Conservation (phyloP, 768 basidiomycete genomes). For the Rhodotorula babjevae region DNA sequence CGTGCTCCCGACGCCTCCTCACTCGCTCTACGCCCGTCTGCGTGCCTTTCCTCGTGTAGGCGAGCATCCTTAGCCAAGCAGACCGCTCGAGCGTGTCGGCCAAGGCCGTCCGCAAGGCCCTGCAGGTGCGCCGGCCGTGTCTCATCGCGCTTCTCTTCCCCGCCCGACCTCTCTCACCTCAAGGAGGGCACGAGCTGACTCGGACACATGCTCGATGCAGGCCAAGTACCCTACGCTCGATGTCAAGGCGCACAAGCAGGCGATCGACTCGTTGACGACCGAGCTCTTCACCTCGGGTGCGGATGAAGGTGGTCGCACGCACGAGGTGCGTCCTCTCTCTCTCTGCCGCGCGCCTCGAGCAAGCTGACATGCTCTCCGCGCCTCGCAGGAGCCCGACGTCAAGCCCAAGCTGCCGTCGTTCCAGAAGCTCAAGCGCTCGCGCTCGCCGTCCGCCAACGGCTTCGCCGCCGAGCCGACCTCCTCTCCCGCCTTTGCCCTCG, state of each 20-base stretch:
- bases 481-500: slow-evolving; percentile 10
- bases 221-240: slow-evolving; percentile 15
- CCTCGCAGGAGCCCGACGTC: not conserved
- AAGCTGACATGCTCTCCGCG: not conserved
- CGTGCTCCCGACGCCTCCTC: not conserved
- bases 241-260: slow-evolving; percentile 19
- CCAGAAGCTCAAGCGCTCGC: slow-evolving; percentile 14
- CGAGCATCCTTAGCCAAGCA: not conserved
- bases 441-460: not conserved
- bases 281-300: slow-evolving; percentile 4
- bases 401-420: slow-evolving; percentile 15
- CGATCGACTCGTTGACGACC: slow-evolving; percentile 23
- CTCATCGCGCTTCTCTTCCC: not conserved
- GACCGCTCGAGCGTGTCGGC: slow-evolving; percentile 10
- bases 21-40: not conserved
- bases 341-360: too few relatives aligned
- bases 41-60: not conserved
- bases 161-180: too few relatives aligned
- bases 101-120: slow-evolving; percentile 11
- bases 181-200: not conserved
- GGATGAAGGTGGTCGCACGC: not conserved
- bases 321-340: not conserved
- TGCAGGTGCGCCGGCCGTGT: slow-evolving; percentile 8
- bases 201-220: not conserved
- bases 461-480: not conserved